phyloP scores from a whole-genome alignment of 2,329 filamentous ascomycete genomes.

The Allantophomopsis cytisporea region DNA sequence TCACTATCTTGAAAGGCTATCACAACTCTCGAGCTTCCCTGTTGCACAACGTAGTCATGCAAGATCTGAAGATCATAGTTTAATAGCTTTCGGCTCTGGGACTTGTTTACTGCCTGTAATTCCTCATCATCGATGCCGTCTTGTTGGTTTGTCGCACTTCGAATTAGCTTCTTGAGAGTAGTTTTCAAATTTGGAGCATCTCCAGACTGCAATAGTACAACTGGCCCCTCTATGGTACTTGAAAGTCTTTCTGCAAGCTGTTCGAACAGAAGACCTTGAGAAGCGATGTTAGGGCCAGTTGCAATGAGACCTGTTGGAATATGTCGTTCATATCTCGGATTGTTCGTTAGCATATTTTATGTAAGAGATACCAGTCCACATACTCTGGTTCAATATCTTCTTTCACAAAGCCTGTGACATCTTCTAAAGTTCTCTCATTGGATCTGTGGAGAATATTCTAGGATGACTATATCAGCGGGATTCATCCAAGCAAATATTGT shows the following conservation, averaged over 20 bases:
- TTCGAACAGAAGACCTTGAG: slow-evolving; percentile 60
- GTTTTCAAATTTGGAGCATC: slow-evolving; percentile 65
- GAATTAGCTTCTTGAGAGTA: slow-evolving; percentile 59
- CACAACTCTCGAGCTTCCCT: slow-evolving; percentile 44
- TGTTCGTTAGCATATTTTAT: neutral
- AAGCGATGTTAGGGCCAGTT: slow-evolving; percentile 66
- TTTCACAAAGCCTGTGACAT: slow-evolving; percentile 28
- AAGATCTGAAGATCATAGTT: slow-evolving; percentile 70
- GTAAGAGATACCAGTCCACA: neutral
- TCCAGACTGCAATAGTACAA: slow-evolving; percentile 54
- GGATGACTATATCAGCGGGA: neutral
- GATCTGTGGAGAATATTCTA: slow-evolving; percentile 43
- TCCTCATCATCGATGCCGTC: slow-evolving; percentile 36
- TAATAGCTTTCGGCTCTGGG: slow-evolving; percentile 48
- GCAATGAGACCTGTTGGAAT: slow-evolving; percentile 61
- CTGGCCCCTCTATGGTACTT: slow-evolving; percentile 32
- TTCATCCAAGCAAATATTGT: too few relatives aligned
- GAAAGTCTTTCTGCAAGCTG: slow-evolving; percentile 49
- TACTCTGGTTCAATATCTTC: too few relatives aligned
- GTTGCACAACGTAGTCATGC: slow-evolving; percentile 40
- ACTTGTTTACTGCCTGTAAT: slow-evolving; percentile 11
- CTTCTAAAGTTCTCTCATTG: slow-evolving; percentile 44
- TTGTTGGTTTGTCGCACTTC: slow-evolving; percentile 40
- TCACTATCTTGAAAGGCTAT: slow-evolving; percentile 73
- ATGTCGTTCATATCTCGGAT: slow-evolving; percentile 20